phyloP scores from a whole-genome alignment of 805 yeast genomes.

The Monosporozyma yasuniensis region DNA sequence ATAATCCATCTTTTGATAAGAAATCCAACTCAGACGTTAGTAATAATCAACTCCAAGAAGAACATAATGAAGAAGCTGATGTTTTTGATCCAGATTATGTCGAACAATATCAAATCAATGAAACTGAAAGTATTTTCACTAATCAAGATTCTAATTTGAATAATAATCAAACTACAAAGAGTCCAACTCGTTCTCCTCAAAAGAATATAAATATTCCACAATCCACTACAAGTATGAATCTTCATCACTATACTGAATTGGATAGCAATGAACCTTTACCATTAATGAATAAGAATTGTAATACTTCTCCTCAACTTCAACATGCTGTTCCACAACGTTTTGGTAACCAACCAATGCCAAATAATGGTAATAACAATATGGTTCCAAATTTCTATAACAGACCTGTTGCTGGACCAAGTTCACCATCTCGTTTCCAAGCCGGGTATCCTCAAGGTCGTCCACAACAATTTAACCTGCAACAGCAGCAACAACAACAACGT shows the following conservation, averaged over 20 bases:
- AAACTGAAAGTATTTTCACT: slow-evolving; percentile 19
- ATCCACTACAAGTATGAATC: not conserved
- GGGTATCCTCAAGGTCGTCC: not conserved
- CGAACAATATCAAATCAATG: slow-evolving; percentile 25
- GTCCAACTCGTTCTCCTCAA: not conserved
- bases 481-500: not conserved
- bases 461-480: not conserved
- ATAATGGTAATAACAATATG: not conserved
- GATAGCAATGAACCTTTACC: not conserved
- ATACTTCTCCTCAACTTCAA: not conserved
- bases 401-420: not conserved
- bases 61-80: slow-evolving; percentile 7
- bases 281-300: not conserved
- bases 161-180: not conserved
- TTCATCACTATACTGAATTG: not conserved
- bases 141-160: slow-evolving; percentile 10
- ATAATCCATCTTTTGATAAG: not conserved
- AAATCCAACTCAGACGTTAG: not conserved
- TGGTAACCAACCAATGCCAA: not conserved
- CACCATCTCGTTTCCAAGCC: not conserved
- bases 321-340: not conserved
- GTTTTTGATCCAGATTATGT: slow-evolving; percentile 27
- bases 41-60: not conserved
- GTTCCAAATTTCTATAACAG: not conserved
- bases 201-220: not conserved